phyloP scores from a whole-genome alignment of 805 yeast species.

The Barnettozyma sp. region DNA sequence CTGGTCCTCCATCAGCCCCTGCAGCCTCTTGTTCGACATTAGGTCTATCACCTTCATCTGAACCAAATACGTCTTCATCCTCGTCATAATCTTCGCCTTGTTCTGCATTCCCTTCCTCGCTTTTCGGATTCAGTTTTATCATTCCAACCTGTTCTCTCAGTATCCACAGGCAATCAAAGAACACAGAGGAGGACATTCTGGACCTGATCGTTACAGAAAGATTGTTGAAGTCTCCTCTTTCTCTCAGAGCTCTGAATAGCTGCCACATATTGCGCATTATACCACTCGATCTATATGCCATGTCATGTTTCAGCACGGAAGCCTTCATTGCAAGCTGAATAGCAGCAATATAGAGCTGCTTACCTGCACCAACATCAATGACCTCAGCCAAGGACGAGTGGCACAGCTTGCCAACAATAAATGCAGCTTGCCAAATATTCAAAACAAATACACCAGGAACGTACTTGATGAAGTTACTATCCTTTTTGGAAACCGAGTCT shows the following conservation, averaged over 20 bases:
- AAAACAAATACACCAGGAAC: conserved; percentile 79
- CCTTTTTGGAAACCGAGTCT: conserved; percentile 48
- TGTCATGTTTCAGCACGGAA: conserved; percentile 83
- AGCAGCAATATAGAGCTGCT: conserved; percentile 58
- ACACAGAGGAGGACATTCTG: conserved; percentile 87
- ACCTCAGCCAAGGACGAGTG: conserved; percentile 67
- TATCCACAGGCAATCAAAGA: conserved; percentile 84
- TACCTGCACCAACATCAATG: conserved; percentile 67
- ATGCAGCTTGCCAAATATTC: conserved; percentile 88
- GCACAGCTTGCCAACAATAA: conserved; percentile 69
- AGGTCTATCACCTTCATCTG: conserved; percentile 8
- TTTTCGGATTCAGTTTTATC: conserved; percentile 45
- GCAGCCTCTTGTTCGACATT: conserved; percentile 28
- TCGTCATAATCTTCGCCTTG: conserved; percentile 25
- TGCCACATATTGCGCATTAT: conserved; percentile 95
- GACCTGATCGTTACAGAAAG: conserved; percentile 56
- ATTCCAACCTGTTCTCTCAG: conserved; percentile 84
- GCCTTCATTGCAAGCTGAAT: conserved; percentile 66
- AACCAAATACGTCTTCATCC: conserved; percentile 12
- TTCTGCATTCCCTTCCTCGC: conserved; percentile 10
- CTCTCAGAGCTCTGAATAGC: conserved; percentile 61
- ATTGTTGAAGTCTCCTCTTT: conserved; percentile 33
- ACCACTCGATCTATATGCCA: conserved; percentile 88
- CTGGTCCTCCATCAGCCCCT: conserved; percentile 32
- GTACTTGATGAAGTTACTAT: conserved; percentile 60